Percentiles rank a stretch among this genome's conserved stretches.
Conservation (phyloP, 495 filamentous ascomycete species). For the Choiromyces venosus region DNA sequence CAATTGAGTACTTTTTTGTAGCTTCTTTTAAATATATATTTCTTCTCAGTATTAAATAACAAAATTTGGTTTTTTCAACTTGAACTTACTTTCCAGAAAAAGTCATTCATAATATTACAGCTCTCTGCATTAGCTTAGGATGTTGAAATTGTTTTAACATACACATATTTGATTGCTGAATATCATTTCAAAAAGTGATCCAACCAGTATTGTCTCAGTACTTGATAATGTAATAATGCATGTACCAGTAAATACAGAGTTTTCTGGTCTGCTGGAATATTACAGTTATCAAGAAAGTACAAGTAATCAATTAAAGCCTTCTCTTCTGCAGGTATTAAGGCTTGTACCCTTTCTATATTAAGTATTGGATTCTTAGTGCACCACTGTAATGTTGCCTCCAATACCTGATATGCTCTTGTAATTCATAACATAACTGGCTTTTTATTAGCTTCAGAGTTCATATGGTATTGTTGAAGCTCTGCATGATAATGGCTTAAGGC, state of each 20-base stretch:
- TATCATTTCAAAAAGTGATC: neutral
- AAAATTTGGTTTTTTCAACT: neutral
- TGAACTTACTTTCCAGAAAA: conserved; percentile 6
- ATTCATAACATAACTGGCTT: conserved; percentile 8
- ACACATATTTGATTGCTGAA: neutral
- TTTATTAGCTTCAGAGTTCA: neutral
- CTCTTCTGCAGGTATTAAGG: neutral
- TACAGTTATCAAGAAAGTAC: conserved; percentile 13
- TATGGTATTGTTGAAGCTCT: neutral
- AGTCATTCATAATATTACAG: conserved; percentile 17
- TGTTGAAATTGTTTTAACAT: conserved; percentile 11
- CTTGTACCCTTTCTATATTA: neutral
- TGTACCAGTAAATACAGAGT: conserved; percentile 1
- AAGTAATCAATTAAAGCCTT: conserved; percentile 8
- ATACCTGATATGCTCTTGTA: neutral
- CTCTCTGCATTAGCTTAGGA: conserved; percentile 5
- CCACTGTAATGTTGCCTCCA: neutral
- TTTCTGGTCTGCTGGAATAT: neutral
- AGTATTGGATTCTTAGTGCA: neutral
- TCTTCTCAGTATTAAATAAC: neutral
- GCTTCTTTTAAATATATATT: neutral
- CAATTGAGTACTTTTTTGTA: neutral
- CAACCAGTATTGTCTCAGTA: neutral
- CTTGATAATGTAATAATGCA: neutral
- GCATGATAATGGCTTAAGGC: conserved; percentile 12